Evolutionary conservation across 805 yeast species (phyloP).

Genomic region (Lipomyces anomalus): DNA sequence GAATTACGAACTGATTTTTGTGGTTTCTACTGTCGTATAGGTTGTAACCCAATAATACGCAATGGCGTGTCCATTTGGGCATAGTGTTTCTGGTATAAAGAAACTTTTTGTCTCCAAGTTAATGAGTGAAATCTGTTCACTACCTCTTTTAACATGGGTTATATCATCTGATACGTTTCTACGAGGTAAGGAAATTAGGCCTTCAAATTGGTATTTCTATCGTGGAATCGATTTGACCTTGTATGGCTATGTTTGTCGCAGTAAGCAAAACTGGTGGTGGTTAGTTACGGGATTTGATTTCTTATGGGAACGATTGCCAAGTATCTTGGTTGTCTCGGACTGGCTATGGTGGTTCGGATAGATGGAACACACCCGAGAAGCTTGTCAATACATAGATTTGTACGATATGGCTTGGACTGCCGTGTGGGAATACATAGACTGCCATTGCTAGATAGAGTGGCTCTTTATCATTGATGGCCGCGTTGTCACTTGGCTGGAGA

Average conservation of each 20-base stretch:
- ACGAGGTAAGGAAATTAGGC: conserved; percentile 30
- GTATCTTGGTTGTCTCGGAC: conserved; percentile 44
- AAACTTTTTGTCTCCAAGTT: conserved; percentile 51
- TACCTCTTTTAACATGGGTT: conserved; percentile 57
- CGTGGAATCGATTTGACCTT: conserved; percentile 21
- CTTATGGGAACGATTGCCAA: conserved; percentile 8
- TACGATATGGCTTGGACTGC: conserved; percentile 59
- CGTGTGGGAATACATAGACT: conserved; percentile 44
- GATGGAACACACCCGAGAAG: conserved; percentile 54
- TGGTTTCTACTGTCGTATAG: conserved; percentile 34
- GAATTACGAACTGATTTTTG: conserved; percentile 35
- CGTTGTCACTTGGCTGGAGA: conserved; percentile 8
- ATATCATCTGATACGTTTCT: conserved; percentile 37
- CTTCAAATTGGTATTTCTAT: conserved; percentile 30
- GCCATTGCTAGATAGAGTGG: conserved; percentile 59
- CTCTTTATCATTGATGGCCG: conserved; percentile 22
- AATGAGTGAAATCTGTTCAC: conserved; percentile 53
- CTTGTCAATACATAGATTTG: conserved; percentile 54
- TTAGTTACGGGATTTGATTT: conserved; percentile 16
- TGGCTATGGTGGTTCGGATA: conserved; percentile 25
- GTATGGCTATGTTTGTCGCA: conserved; percentile 18
- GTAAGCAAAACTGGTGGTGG: conserved; percentile 14
- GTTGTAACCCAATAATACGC: conserved; percentile 53
- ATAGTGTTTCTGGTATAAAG: conserved; percentile 61
- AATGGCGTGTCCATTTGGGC: conserved; percentile 53